Evolutionary conservation across 2,329 filamentous ascomycete genomes (phyloP).

Genomic region (Pseudopyrenochaeta lycopersici): DNA sequence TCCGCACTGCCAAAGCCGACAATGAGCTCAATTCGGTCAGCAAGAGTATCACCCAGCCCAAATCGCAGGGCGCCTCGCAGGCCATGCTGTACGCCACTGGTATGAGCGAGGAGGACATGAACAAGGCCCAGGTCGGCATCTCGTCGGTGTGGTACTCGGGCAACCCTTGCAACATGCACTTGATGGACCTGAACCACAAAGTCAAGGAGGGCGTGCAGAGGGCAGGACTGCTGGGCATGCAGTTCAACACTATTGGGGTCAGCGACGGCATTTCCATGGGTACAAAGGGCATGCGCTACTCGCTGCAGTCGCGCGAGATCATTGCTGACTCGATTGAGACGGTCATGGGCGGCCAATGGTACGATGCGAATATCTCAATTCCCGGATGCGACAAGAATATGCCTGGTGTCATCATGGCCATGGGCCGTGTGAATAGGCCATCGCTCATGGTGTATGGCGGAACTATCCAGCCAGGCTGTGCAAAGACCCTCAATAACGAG

Average conservation of each 20-base stretch:
- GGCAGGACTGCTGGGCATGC: conserved; percentile 87
- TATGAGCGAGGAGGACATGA: conserved; percentile 84
- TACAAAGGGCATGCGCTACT: conserved; percentile 95
- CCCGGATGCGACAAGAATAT: conserved; percentile 99
- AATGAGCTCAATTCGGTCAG: conserved; percentile 77
- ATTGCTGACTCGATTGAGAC: conserved; percentile 99
- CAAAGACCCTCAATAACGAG: conserved; percentile 71
- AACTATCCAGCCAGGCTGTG: conserved; percentile 91
- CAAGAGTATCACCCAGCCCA: conserved; percentile 88
- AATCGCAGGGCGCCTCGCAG: conserved; percentile 97
- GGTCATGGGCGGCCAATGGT: conserved; percentile 99
- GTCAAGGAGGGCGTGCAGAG: conserved; percentile 77
- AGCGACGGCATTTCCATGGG: conserved; percentile 99
- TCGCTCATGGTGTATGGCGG: conserved; percentile 98
- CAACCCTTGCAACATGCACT: conserved; percentile 99
- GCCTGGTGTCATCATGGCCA: conserved; percentile 74
- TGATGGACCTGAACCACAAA: conserved; percentile 85
- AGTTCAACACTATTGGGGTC: conserved; percentile 99
- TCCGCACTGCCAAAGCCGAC: conserved; percentile 42
- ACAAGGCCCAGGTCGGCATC: conserved; percentile 97
- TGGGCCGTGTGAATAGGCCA: conserved; percentile 93
- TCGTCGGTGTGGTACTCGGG: conserved; percentile 98
- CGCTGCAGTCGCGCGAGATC: conserved; percentile 91
- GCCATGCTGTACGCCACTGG: conserved; percentile 99
- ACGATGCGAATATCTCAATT: conserved; percentile 95